phyloP scores from a whole-genome alignment of 1,284 basidiomycete species.

The Apiotrichum veenhuisii region DNA sequence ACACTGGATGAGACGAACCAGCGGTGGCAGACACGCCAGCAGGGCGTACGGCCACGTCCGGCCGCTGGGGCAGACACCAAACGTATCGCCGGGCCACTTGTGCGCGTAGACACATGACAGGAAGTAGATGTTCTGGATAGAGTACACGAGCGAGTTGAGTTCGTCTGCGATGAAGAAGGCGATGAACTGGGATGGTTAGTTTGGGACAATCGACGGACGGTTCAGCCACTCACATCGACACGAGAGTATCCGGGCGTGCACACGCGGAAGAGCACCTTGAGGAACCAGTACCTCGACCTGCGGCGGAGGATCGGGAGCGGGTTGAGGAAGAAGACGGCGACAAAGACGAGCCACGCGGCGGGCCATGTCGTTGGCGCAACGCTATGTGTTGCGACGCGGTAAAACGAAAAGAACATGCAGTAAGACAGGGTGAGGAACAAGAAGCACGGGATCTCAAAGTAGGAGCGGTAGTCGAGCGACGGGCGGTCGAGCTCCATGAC shows the following conservation, averaged over 20 bases:
- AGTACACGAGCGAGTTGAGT: conserved; percentile 67
- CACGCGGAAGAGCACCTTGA: conserved; percentile 61
- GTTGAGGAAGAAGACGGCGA: conserved; percentile 63
- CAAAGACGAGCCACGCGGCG: conserved; percentile 72
- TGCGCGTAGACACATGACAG: conserved; percentile 43
- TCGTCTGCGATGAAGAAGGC: conserved; percentile 63
- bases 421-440: conserved; percentile 71
- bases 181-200: conserved; percentile 22
- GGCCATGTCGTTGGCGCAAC: conserved; percentile 68
- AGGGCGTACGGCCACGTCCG: conserved; percentile 56
- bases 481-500: conserved; percentile 86
- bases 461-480: conserved; percentile 73
- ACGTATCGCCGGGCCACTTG: conserved; percentile 34
- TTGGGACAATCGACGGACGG: too few relatives aligned
- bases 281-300: conserved; percentile 72
- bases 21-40: conserved; percentile 44
- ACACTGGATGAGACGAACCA: conserved; percentile 78
- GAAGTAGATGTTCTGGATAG: conserved; percentile 65
- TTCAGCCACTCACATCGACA: conserved; percentile 61
- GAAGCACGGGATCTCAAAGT: conserved; percentile 78
- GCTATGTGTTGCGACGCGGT: conserved; percentile 56
- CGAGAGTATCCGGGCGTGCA: conserved; percentile 65
- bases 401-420: conserved; percentile 81
- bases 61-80: conserved; percentile 63
- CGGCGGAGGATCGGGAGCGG: conserved; percentile 68